A percentile compares a stretch with the other conserved stretches of the same genome.
These are phyloP conservation scores for Leccinum fuscescens DNA, from an alignment of 1,284 basidiomycete genomes.

Conservation along the genomic window DNA sequence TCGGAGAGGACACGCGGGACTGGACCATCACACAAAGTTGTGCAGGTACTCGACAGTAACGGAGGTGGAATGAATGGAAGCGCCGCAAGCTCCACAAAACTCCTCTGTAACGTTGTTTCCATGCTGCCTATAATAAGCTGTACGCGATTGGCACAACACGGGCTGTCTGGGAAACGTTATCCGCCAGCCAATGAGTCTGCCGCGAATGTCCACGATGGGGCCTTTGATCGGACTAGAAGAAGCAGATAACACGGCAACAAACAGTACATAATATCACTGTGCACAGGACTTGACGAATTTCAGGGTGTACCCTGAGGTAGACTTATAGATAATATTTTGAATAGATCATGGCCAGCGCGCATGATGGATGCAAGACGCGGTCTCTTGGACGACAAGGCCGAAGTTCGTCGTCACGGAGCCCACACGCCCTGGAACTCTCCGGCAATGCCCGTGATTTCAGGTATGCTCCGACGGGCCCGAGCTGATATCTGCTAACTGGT, in stretches of 20 bases:
- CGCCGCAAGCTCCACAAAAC: slow-evolving; percentile 14
- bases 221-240: slow-evolving; percentile 32
- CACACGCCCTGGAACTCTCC: slow-evolving; percentile 25
- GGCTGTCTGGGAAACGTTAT: slow-evolving; percentile 23
- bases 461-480: slow-evolving; percentile 25
- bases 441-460: slow-evolving; percentile 8
- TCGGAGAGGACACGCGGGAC: slow-evolving; percentile 9
- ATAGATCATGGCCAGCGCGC: not conserved
- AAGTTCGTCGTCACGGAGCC: slow-evolving; percentile 6
- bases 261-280: slow-evolving; percentile 35
- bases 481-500: slow-evolving; percentile 10
- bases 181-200: slow-evolving; percentile 12
- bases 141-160: slow-evolving; percentile 15
- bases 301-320: slow-evolving; percentile 33
- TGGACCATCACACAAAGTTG: slow-evolving; percentile 16
- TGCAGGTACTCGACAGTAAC: slow-evolving; percentile 2
- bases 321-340: slow-evolving; percentile 13
- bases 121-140: slow-evolving; percentile 16
- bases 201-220: slow-evolving; percentile 12
- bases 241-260: slow-evolving; percentile 13
- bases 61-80: slow-evolving; percentile 7
- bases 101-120: slow-evolving; percentile 27
- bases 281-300: slow-evolving; percentile 23
- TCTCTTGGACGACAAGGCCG: slow-evolving; percentile 13
- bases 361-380: slow-evolving; percentile 16